These are phyloP conservation scores for Stagonosporopsis rhizophila DNA, from an alignment of 2,329 filamentous ascomycete genomes.

Conservation along the genomic window DNA sequence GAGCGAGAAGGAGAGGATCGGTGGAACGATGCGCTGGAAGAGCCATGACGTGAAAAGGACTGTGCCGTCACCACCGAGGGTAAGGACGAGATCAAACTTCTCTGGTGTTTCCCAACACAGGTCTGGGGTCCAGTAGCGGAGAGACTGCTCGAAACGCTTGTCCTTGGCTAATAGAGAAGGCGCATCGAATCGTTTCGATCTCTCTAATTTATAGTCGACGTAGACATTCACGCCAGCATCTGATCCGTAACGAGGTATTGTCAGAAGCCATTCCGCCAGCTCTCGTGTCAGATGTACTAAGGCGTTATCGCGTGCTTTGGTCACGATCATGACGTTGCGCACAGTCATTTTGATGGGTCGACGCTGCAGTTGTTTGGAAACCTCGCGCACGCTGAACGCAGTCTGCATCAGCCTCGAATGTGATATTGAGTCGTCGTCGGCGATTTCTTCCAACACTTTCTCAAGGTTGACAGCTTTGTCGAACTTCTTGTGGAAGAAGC, in stretches of 20 bases:
- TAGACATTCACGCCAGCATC: conserved; percentile 95
- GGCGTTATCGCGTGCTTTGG: conserved; percentile 94
- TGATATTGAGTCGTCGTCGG: conserved; percentile 84
- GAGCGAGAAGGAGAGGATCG: conserved; percentile 82
- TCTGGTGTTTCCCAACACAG: conserved; percentile 94
- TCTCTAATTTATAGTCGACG: conserved; percentile 92
- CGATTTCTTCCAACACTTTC: conserved; percentile 93
- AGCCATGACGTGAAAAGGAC: conserved; percentile 90
- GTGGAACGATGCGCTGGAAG: conserved; percentile 88
- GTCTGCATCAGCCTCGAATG: conserved; percentile 95
- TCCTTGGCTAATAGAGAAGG: conserved; percentile 75
- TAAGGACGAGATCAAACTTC: conserved; percentile 92
- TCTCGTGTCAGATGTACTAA: conserved; percentile 89
- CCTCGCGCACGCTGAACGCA: conserved; percentile 91
- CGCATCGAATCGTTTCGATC: conserved; percentile 86
- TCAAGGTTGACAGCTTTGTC: conserved; percentile 95
- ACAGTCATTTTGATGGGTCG: conserved; percentile 92
- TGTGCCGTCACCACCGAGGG: conserved; percentile 84
- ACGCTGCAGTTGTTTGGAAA: conserved; percentile 92
- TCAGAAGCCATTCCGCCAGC: conserved; percentile 84
- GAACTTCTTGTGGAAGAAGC: conserved; percentile 97
- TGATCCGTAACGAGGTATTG: conserved; percentile 86
- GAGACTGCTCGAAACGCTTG: conserved; percentile 78
- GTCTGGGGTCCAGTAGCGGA: conserved; percentile 95
- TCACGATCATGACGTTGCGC: conserved; percentile 96